Percentiles rank a stretch among this genome's conserved stretches.
phyloP scores from a whole-genome alignment of 202 grass and related monocot species.

The Schoenoplectus tabernaemontani region DNA sequence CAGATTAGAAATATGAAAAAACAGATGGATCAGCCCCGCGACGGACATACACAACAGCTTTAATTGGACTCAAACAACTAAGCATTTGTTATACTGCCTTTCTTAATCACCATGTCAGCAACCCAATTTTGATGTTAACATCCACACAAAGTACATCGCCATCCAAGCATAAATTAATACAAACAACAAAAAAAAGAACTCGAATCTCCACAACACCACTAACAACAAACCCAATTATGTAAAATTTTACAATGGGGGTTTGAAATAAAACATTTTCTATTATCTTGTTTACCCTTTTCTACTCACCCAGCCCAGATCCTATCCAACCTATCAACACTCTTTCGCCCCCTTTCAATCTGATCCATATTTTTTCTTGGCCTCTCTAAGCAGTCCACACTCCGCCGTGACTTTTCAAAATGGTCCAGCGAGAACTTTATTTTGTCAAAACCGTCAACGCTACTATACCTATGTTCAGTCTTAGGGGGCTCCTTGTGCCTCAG shows the following conservation, averaged over 20 bases:
- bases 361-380: conserved; percentile 55
- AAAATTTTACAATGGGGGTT: conserved; percentile 16
- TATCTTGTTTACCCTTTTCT: conserved; percentile 10
- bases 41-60: neutral
- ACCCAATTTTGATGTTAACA: conserved; percentile 27
- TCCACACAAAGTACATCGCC: conserved; percentile 20
- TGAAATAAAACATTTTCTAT: conserved; percentile 28
- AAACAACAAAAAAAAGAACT: conserved; percentile 4
- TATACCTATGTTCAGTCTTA: conserved; percentile 57
- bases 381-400: conserved; percentile 62
- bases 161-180: conserved; percentile 25
- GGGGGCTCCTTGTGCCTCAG: conserved; percentile 34
- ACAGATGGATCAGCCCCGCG: neutral
- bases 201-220: conserved; percentile 17
- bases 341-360: conserved; percentile 52
- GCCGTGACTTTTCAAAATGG: conserved; percentile 65
- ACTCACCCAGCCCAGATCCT: conserved; percentile 63
- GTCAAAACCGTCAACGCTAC: conserved; percentile 66
- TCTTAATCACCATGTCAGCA: conserved; percentile 18
- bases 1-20: neutral
- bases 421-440: conserved; percentile 54
- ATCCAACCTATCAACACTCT: conserved; percentile 74
- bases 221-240: conserved; percentile 23
- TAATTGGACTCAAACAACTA: conserved; percentile 5
- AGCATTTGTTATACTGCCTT: conserved; percentile 20